phyloP scores from a whole-genome alignment of 139 green algal genomes.

The Coccomyxa sp. region DNA sequence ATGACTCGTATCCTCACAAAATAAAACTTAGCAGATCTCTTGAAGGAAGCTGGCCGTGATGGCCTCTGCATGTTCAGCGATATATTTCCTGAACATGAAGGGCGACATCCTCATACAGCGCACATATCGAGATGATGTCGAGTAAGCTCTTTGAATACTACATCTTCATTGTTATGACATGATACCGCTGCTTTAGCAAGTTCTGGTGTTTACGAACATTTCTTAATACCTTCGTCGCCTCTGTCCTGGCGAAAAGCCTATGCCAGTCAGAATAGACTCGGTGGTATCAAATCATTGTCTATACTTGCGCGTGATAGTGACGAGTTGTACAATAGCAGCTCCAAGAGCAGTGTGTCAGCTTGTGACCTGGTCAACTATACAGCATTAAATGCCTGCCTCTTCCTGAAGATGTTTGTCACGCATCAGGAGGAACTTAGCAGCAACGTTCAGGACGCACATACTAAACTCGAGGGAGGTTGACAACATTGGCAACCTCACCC shows the following conservation, averaged over 20 bases:
- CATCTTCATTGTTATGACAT: not conserved
- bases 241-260: not conserved
- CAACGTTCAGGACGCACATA: constrained; percentile 86
- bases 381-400: no score
- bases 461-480: constrained; percentile 65
- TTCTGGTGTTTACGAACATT: not conserved
- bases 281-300: not conserved
- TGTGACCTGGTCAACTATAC: no score
- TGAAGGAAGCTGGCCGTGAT: not conserved
- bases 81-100: constrained; percentile 92
- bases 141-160: constrained; percentile 46
- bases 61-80: constrained; percentile 37
- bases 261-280: not conserved
- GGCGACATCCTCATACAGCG: constrained; percentile 92
- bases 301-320: not conserved
- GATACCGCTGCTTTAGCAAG: not conserved
- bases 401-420: no score
- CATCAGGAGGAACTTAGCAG: constrained; percentile 72
- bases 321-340: not conserved
- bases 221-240: not conserved
- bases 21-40: no score
- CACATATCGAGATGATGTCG: constrained; percentile 88
- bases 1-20: no score
- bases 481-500: constrained; percentile 34
- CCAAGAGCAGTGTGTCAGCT: no score